Percentiles rank a stretch among this genome's conserved stretches.
These are phyloP conservation scores for Venturia asperata DNA, from an alignment of 2,329 filamentous ascomycete genomes.

Conservation along the genomic window DNA sequence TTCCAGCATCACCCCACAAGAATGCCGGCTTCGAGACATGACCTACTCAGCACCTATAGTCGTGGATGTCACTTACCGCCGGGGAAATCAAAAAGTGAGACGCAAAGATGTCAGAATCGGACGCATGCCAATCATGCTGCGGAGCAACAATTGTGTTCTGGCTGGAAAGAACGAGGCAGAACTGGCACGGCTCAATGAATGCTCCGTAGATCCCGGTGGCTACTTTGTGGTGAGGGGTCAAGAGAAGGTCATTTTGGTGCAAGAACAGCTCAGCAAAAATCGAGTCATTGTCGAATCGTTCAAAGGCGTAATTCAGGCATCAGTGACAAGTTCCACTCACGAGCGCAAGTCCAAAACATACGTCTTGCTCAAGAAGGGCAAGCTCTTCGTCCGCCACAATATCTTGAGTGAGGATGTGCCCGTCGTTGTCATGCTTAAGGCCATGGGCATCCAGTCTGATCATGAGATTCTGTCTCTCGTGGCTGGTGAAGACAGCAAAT, in stretches of 20 bases:
- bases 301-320: conserved; percentile 89
- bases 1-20: conserved; percentile 74
- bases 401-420: conserved; percentile 90
- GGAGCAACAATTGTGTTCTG: conserved; percentile 87
- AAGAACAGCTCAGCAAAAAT: conserved; percentile 98
- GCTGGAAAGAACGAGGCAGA: conserved; percentile 74
- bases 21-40: conserved; percentile 92
- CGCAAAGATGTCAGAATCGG: conserved; percentile 72
- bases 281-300: conserved; percentile 95
- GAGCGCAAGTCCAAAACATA: conserved; percentile 98
- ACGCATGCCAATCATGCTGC: conserved; percentile 92
- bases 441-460: conserved; percentile 87
- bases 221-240: conserved; percentile 98
- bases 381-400: conserved; percentile 85
- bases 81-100: conserved; percentile 60
- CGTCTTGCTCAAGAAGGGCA: conserved; percentile 87
- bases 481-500: conserved; percentile 75
- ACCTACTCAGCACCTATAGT: conserved; percentile 95
- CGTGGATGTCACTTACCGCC: conserved; percentile 84
- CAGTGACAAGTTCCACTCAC: conserved; percentile 94
- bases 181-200: conserved; percentile 92
- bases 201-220: conserved; percentile 88
- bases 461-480: conserved; percentile 91
- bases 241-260: conserved; percentile 96
- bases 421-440: conserved; percentile 86